A percentile compares a stretch with the other conserved stretches of the same genome.
Conservation (phyloP, 805 yeast species). For the Yamadazyma sp. region DNA sequence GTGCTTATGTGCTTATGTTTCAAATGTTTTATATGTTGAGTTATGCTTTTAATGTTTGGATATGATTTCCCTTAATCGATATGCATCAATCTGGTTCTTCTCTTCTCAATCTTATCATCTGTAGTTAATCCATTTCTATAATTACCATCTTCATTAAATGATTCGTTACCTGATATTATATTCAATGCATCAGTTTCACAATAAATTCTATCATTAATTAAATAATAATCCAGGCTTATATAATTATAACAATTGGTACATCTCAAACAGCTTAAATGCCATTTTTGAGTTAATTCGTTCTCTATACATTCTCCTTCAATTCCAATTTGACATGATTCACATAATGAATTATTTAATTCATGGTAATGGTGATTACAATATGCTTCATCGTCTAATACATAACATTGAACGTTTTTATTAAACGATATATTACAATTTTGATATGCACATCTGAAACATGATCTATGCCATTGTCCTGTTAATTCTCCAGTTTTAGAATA, state of each 20-base stretch:
- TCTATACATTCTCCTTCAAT: slow-evolving; percentile 92
- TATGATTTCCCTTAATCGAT: slow-evolving; percentile 18
- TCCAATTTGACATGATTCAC: slow-evolving; percentile 67
- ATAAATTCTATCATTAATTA: slow-evolving; percentile 44
- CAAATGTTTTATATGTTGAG: no score
- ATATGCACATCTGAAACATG: slow-evolving; percentile 71
- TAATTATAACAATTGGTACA: slow-evolving; percentile 58
- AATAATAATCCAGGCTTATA: slow-evolving; percentile 55
- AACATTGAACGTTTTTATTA: slow-evolving; percentile 61
- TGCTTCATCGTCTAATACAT: slow-evolving; percentile 76
- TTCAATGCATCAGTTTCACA: slow-evolving; percentile 49
- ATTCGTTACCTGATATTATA: slow-evolving; percentile 23
- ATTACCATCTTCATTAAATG: slow-evolving; percentile 22
- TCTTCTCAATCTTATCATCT: slow-evolving; percentile 38
- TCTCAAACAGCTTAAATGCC: slow-evolving; percentile 70
- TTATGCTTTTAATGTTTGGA: background rate
- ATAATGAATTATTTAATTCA: slow-evolving; percentile 66
- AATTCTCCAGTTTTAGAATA: slow-evolving; percentile 82
- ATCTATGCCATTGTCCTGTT: slow-evolving; percentile 92
- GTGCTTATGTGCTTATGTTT: background rate
- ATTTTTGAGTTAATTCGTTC: slow-evolving; percentile 64
- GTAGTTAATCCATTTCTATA: slow-evolving; percentile 20
- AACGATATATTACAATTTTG: slow-evolving; percentile 54
- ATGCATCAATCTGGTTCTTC: slow-evolving; percentile 41
- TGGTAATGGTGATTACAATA: slow-evolving; percentile 82